Evolutionary conservation across 2,329 filamentous ascomycete genomes (phyloP), one percentile per base, ranked within the genome.

Genomic region (Colletotrichum lupini): DNA sequence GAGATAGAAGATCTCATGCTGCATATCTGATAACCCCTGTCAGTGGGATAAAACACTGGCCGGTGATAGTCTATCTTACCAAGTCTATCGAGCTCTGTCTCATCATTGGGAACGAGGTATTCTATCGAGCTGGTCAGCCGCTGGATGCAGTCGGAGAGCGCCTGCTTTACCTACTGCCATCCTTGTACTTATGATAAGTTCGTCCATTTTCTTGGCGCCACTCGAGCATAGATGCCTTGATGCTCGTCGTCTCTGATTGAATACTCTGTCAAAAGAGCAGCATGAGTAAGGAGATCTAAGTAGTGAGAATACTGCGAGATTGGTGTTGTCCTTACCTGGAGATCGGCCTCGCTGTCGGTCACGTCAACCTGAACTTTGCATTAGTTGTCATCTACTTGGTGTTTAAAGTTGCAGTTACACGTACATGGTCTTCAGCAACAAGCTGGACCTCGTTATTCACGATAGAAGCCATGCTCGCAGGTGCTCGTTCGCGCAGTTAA

Each of bases 1-100:
- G 61, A 87, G 70, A 56, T 84, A 86, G 77, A 86, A 85, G 77
- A 90, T 84, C 76, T 89, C 84, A 78, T 90, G 87, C 76, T 88
- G 86, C 75, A 88, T 79, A 72, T 90, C 87, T 78, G 14, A 3
- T 9, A 5, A 1, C 7, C 3, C 3, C 14, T 12, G 16, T 5
- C 5, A 14, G 57, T 37, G 8, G 22, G 24, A 16, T 5, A 46
- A 46, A 2, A 7, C 2, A 19, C 9, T 12, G n/a, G 28, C 6
- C 9, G 3, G 32, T 16, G 19, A 30, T 8, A 5, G 12, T 37
- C 11, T 24, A 19, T 1, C 11, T 30, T 32, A 61, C 63, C 68
- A 12, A 71, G 55, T 14, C 68, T 62, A 7, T 71, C 61, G 26
- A 52, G 37, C 16, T 71, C 68, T 5, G 5, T 42, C 16, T 71